Base-by-base conservation (phyloP, 2,329 filamentous ascomycete species). In the Lecanicillium sp. region DNA sequence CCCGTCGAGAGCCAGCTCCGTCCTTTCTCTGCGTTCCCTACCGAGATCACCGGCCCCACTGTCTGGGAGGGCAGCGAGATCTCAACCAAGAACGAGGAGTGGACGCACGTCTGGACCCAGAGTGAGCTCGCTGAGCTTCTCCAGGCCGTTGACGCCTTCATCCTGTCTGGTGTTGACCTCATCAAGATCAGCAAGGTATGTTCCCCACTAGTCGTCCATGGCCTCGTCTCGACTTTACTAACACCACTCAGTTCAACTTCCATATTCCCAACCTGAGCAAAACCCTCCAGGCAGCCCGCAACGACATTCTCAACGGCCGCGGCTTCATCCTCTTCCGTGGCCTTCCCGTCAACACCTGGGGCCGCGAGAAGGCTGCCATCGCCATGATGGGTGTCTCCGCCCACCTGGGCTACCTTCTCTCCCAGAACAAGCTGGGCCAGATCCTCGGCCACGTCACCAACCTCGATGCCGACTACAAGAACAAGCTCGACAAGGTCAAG, bases 271-370 rank as follows among this genome's bases (percentile, higher is more conserved):
- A 11, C 58, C n/a, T 47, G 69, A 12, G 48, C 59, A 51, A 55
- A 52, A 11, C 52, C 56, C 63, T 73, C 26, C 41, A 53, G 12
- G 37, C 51, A 14, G 57, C 70, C 3, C 66, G 69, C 19, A 52
- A 62, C 6, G 65, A 70, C 51, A 63, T 73, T 24, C 65, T 93
- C 43, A 79, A 93, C 61, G 88, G 87, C 54, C 90, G 90, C 59
- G 89, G 89, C 11, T 94, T 94, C 69, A 84, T 91, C 54, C 75
- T 94, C n/a, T 91, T 93, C 73, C 91, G 90, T 64, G 83, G 84
- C 50, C 82, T 94, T 60, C 88, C 87, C 1, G 86, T 90, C 1
- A 60, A 77, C 26, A 62, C 77, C 67, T 95, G 89, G 89, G 83
- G 84, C 1, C 77, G 80, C 48, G 77, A 81, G 62, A 94, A 93